A percentile compares a stretch with the other conserved stretches of the same genome.
Conservation (phyloP, 2,329 filamentous ascomycete species). For the Cladobotryum protrusum region DNA sequence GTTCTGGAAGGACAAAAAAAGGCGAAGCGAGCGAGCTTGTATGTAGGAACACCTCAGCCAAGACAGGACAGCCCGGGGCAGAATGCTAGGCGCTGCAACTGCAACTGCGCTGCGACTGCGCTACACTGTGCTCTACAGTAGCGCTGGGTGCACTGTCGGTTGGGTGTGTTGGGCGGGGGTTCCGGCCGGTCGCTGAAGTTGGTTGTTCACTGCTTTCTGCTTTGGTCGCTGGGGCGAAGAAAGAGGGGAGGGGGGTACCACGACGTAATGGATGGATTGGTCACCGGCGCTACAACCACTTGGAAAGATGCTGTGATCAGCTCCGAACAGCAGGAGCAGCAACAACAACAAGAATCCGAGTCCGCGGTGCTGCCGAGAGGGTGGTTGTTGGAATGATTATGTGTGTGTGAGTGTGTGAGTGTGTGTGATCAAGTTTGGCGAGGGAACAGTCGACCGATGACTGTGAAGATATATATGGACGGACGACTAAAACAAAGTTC, state of each 20-base stretch:
- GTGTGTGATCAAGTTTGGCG: no score
- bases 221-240: no score
- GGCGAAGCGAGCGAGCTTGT: background rate
- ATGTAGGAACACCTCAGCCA: background rate
- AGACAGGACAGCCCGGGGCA: background rate
- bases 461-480: no score
- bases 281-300: conserved; percentile 4
- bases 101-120: no score
- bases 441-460: no score
- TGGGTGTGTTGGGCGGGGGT: background rate
- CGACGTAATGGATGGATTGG: conserved; percentile 9
- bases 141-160: background rate
- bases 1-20: background rate
- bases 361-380: conserved; percentile 10
- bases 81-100: background rate
- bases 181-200: background rate
- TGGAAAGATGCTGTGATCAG: background rate
- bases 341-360: conserved; percentile 1
- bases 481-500: background rate
- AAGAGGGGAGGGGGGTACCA: background rate
- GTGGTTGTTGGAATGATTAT: background rate
- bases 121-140: background rate
- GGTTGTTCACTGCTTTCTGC: no score
- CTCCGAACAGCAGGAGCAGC: background rate
- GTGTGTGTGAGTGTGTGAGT: no score